Conservation (phyloP, 768 basidiomycete species). For the Tephrocybe sp. region DNA sequence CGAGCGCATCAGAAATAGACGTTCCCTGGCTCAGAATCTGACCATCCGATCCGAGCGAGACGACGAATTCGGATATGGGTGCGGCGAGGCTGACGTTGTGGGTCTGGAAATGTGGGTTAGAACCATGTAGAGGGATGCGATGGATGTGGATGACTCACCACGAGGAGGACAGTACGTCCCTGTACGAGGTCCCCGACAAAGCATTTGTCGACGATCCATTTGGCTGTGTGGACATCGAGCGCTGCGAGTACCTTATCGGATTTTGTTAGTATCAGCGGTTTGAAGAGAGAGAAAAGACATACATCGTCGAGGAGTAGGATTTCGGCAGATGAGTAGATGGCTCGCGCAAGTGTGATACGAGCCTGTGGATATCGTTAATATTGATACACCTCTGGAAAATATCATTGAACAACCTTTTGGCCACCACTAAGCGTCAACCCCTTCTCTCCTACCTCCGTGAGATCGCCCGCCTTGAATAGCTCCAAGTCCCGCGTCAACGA, state of each 20-base stretch:
- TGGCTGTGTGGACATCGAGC: conserved; percentile 63
- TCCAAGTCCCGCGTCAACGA: conserved; percentile 69
- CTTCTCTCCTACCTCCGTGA: conserved; percentile 70
- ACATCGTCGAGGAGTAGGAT: conserved; percentile 73
- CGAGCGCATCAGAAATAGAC: conserved; percentile 44
- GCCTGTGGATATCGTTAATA: conserved; percentile 25
- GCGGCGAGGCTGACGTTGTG: conserved; percentile 48
- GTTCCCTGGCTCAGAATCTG: conserved; percentile 42
- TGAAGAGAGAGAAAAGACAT: conserved; percentile 49
- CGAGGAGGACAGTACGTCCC: conserved; percentile 78
- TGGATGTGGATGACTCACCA: conserved; percentile 37
- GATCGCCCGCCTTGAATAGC: conserved; percentile 62
- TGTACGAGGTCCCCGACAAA: conserved; percentile 74
- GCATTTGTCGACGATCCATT: conserved; percentile 77
- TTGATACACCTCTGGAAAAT: too few species aligned
- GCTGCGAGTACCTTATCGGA: conserved; percentile 4
- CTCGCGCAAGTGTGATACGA: conserved; percentile 41
- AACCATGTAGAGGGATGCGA: not conserved
- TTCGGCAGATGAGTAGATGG: conserved; percentile 47
- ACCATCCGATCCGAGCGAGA: conserved; percentile 54
- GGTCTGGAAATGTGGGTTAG: conserved; percentile 26
- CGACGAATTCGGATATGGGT: conserved; percentile 52
- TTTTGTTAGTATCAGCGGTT: not conserved
- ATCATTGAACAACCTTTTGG: conserved; percentile 27
- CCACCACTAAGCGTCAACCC: conserved; percentile 55